These are phyloP conservation scores for Clitoria ternatea DNA, from an alignment of 306 rosid genomes.

Conservation along the genomic window DNA sequence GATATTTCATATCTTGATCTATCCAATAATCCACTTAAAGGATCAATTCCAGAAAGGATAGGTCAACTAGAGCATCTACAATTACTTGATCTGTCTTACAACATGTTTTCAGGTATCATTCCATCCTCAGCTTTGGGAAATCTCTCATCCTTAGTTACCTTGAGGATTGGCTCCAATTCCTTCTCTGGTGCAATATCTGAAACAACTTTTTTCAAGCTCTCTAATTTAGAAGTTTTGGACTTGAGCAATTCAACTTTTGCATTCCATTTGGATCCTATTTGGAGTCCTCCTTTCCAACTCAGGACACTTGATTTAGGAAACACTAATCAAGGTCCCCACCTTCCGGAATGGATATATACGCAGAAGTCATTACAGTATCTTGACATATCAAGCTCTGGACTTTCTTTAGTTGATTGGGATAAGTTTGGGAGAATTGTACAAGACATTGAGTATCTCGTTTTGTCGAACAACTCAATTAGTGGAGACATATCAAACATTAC, in stretches of 20 bases:
- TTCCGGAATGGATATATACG: slow-evolving; percentile 18
- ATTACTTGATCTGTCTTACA: background rate
- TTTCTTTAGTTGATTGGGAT: background rate
- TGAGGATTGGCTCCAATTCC: background rate
- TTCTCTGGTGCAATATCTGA: background rate
- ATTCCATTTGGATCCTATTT: background rate
- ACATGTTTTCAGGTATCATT: background rate
- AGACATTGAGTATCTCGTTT: background rate
- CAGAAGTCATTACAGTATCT: background rate
- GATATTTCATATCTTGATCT: background rate
- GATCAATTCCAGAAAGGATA: too few relatives aligned
- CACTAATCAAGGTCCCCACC: background rate
- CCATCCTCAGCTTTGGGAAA: background rate
- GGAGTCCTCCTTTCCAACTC: background rate
- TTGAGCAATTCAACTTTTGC: background rate
- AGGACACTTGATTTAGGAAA: fast-evolving
- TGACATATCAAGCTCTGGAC: background rate
- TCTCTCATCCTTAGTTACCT: background rate
- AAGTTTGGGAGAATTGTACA: background rate
- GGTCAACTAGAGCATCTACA: too few relatives aligned
- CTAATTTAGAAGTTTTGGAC: background rate
- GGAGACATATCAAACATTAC: background rate
- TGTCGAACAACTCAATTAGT: background rate
- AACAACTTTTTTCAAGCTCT: background rate
- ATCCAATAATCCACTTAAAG: too few relatives aligned